Evolutionary conservation across 768 basidiomycete species (phyloP).

Genomic region (Aureoboletus auriporus): DNA sequence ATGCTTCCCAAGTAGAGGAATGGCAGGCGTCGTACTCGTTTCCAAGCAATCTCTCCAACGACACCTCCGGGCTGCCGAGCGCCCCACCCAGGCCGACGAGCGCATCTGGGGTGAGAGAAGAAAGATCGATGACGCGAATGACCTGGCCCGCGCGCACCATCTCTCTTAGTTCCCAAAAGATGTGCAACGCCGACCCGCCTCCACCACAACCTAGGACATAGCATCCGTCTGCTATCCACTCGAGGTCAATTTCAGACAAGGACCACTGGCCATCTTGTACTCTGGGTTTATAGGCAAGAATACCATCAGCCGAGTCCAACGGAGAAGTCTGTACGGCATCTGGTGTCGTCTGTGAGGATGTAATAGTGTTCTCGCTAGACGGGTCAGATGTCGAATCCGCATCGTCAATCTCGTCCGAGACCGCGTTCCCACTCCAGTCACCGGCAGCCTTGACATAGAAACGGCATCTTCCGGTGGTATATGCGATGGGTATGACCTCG

Average conservation of each 20-base stretch:
- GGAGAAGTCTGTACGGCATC: constrained; percentile 10
- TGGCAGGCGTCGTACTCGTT: constrained; percentile 28
- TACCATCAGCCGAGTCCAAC: constrained; percentile 18
- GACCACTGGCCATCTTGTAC: constrained; percentile 42
- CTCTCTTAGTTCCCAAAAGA: constrained; percentile 48
- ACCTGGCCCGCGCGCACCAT: constrained; percentile 46
- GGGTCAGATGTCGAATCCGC: background rate
- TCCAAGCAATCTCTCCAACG: constrained; percentile 34
- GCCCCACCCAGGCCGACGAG: constrained; percentile 38
- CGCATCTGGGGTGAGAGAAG: constrained; percentile 40
- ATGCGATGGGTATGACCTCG: constrained; percentile 44
- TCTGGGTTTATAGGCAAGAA: constrained; percentile 34
- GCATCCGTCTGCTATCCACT: constrained; percentile 62
- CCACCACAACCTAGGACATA: constrained; percentile 62
- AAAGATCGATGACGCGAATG: constrained; percentile 44
- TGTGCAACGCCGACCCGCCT: constrained; percentile 54
- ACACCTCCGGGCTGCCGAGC: constrained; percentile 42
- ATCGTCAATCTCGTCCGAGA: constrained; percentile 21
- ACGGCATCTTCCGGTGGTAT: constrained; percentile 31
- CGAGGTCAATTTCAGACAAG: constrained; percentile 44
- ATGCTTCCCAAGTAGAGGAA: background rate
- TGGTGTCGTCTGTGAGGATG: background rate
- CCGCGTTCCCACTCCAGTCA: constrained; percentile 34
- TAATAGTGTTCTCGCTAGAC: constrained; percentile 3
- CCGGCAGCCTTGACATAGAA: constrained; percentile 62